Base-by-base conservation (phyloP, 1,139 yeast genomes). In the Maudiozyma humilis region DNA sequence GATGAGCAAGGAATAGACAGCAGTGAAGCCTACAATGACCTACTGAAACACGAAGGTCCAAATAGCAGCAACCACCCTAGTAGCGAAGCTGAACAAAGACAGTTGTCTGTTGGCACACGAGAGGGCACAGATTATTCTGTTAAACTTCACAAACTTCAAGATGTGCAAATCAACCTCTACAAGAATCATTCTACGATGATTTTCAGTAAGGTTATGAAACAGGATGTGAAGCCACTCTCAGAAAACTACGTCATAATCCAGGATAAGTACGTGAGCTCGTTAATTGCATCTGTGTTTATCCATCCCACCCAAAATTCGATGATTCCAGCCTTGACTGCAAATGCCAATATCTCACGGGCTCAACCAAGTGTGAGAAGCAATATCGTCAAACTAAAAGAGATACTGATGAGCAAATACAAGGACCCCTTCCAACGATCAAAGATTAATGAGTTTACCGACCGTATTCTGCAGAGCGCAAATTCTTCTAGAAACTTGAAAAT, bases 151-250 rank as follows among this genome's bases (percentile, higher is more conserved):
- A 25, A n/a, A 18, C 31, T 19, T 13, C 20, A 37, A 3, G 49
- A 48, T 40, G 32, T 46, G 3, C 44, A 56, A 32, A 54, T 60
- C 5, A 58, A 60, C 42, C 49, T 60, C 8, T 59, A 59, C 40
- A 54, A 51, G 36, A 47, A 46, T 18, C 54, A 53, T 38, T 62
- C 65, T 4, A 58, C 56, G 19, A 46, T 61, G 51, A 54, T 60
- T 12, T 54, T 57, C 38, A 59, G 59, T 38, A 51, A 54, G 38
- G 54, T 55, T 3, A 54, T 59, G 56, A 59, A 59, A 47, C 53
- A 62, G 29, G 64, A 61, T 39, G 58, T 61, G 3, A 60, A 61
- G 46, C 62, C 64, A 8, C 44, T 60, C 17, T 59, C 64, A 2
- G 65, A 60, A 41, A 57, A 58, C 38, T 59, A 55, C 36, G 52